These are phyloP conservation scores for Melastoma malabathricum DNA, from an alignment of 345 rosid genomes.

Conservation along the genomic window DNA sequence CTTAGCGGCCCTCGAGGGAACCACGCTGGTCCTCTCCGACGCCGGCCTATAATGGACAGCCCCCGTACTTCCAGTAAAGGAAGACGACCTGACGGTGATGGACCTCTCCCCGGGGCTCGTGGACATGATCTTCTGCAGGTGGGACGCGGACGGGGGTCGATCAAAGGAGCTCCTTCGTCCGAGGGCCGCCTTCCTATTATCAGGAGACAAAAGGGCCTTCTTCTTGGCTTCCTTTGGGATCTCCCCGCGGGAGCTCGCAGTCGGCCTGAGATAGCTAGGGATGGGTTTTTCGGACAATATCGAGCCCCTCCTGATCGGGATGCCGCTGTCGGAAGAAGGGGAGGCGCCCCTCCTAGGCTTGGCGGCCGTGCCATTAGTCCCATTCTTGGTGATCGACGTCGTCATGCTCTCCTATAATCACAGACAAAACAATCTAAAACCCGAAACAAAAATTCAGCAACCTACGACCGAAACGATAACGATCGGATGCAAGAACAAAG, in stretches of 20 bases:
- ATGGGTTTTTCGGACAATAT: conserved; percentile 5
- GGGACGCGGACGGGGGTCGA: conserved; percentile 35
- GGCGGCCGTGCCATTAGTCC: too few relatives aligned
- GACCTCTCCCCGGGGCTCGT: conserved; percentile 16
- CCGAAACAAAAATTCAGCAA: conserved; percentile 2
- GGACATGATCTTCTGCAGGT: conserved; percentile 31
- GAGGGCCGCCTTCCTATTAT: conserved; percentile 17
- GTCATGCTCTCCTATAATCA: too few relatives aligned
- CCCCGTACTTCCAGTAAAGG: conserved; percentile 9
- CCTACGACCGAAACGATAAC: too few relatives aligned
- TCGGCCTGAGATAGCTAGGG: conserved; percentile 58
- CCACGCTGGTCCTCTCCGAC: conserved; percentile 21
- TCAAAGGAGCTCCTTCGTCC: conserved; percentile 75
- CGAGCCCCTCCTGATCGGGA: not conserved
- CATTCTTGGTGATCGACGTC: too few relatives aligned
- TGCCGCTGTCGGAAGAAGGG: not conserved
- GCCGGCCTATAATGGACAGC: conserved; percentile 5
- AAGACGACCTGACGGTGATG: conserved; percentile 17
- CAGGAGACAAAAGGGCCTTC: conserved; percentile 15
- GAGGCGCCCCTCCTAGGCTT: conserved; percentile 9
- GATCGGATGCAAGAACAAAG: too few relatives aligned
- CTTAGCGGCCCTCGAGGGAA: conserved; percentile 11
- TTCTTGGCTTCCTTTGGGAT: conserved; percentile 19
- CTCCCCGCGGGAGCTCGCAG: conserved; percentile 35
- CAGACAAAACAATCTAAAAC: too few relatives aligned